Evolutionary conservation across 805 yeast genomes (phyloP).

Genomic region (Nakazawaea siamensis): DNA sequence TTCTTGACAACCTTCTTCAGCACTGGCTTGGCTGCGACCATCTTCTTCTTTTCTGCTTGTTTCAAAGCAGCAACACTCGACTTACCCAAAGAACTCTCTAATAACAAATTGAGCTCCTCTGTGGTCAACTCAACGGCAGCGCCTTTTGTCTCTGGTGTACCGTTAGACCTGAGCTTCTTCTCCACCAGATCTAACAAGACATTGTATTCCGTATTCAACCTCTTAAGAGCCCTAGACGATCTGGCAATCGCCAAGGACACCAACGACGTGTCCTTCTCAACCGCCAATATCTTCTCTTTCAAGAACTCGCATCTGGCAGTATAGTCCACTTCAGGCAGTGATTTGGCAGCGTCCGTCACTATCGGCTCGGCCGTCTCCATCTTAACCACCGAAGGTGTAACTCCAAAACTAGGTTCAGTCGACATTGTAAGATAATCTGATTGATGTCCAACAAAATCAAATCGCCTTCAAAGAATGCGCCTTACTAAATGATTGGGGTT

Average conservation of each 20-base stretch:
- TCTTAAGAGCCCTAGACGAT: conserved; percentile 64
- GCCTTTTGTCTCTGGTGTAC: neutral
- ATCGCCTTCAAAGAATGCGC: too few relatives aligned
- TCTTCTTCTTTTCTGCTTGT: conserved; percentile 8
- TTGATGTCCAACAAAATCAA: too few relatives aligned
- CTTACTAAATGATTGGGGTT: too few relatives aligned
- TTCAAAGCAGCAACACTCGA: conserved; percentile 13
- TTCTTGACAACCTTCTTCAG: conserved; percentile 22
- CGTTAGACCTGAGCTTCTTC: conserved; percentile 27
- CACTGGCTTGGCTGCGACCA: conserved; percentile 16
- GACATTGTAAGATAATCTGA: too few relatives aligned
- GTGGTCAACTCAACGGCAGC: neutral
- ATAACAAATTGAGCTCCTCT: conserved; percentile 18
- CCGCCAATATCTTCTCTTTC: too few relatives aligned
- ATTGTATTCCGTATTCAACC: conserved; percentile 78
- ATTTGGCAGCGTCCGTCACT: too few relatives aligned
- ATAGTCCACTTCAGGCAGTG: too few relatives aligned
- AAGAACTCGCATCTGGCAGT: too few relatives aligned
- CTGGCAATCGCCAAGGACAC: conserved; percentile 71
- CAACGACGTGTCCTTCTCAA: conserved; percentile 72
- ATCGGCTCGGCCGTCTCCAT: too few relatives aligned
- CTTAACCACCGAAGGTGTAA: too few relatives aligned
- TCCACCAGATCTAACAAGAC: conserved; percentile 76
- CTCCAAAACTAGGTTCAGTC: too few relatives aligned
- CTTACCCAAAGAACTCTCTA: conserved; percentile 17